These are phyloP conservation scores for Thelephora ganbajun DNA, from an alignment of 768 basidiomycete genomes.

Conservation along the genomic window DNA sequence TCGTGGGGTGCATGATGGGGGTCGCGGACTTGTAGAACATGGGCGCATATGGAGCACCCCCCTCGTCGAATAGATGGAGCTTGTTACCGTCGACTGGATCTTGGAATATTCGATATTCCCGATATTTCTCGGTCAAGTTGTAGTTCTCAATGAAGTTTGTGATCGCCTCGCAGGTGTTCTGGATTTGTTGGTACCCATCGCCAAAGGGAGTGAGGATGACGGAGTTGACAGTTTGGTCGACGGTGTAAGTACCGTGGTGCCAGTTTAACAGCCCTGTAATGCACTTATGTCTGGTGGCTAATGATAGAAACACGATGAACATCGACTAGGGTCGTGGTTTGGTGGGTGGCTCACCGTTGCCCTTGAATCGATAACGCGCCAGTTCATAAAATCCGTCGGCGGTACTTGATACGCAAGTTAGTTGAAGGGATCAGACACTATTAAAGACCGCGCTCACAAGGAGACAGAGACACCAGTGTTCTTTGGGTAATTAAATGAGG, in stretches of 20 bases:
- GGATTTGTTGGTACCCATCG: conserved; percentile 91
- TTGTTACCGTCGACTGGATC: conserved; percentile 50
- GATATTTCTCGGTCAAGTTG: conserved; percentile 58
- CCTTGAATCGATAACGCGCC: conserved; percentile 77
- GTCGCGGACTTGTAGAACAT: conserved; percentile 49
- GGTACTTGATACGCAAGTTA: conserved; percentile 30
- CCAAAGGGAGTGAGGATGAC: conserved; percentile 58
- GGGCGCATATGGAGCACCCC: conserved; percentile 66
- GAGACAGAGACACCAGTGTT: conserved; percentile 83
- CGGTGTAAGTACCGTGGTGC: conserved; percentile 69
- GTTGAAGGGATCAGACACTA: neutral
- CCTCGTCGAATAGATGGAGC: conserved; percentile 65
- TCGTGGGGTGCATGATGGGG: conserved; percentile 82
- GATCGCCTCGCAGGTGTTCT: conserved; percentile 81
- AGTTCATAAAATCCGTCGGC: conserved; percentile 73
- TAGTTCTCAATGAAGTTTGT: conserved; percentile 83
- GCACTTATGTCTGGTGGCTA: conserved; percentile 75
- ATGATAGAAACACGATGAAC: neutral
- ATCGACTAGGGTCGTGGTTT: neutral
- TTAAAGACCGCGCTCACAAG: conserved; percentile 44
- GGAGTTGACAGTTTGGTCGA: conserved; percentile 51
- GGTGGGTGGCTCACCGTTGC: conserved; percentile 50
- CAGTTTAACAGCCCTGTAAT: conserved; percentile 82
- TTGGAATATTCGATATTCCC: conserved; percentile 55
- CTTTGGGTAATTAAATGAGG: conserved; percentile 69